phyloP scores from a whole-genome alignment of 148 eudicot species.

The Rhododendron vialii region DNA sequence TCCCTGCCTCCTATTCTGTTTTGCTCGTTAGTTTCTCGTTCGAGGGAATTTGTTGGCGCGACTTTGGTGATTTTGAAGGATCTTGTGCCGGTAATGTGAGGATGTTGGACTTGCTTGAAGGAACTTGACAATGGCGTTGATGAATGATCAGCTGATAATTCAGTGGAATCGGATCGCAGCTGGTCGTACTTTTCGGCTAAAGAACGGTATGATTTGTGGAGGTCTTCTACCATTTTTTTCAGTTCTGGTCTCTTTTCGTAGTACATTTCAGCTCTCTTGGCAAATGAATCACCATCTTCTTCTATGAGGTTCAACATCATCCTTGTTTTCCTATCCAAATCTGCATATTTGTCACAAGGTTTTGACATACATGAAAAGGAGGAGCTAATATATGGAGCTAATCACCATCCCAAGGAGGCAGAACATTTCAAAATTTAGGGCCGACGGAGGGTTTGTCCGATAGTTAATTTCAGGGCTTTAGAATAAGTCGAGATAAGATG shows the following conservation, averaged over 20 bases:
- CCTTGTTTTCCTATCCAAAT: slow-evolving; percentile 18
- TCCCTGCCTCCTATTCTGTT: background rate
- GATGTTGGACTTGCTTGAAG: background rate
- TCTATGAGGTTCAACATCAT: slow-evolving; percentile 13
- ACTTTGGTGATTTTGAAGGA: background rate
- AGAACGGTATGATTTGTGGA: slow-evolving; percentile 18
- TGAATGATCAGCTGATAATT: background rate
- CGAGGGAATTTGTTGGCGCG: background rate
- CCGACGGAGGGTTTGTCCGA: background rate
- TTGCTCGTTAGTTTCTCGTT: background rate
- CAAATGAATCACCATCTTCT: slow-evolving; percentile 26
- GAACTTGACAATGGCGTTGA: background rate
- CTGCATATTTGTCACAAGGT: slow-evolving; percentile 8
- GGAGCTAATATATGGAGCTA: background rate
- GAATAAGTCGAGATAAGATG: background rate
- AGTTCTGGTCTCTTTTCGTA: slow-evolving; percentile 22
- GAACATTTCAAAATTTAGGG: no score
- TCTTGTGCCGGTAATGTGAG: background rate
- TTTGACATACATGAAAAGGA: background rate
- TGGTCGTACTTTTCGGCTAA: slow-evolving; percentile 23
- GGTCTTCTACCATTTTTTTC: slow-evolving; percentile 15
- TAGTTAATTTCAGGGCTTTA: no score
- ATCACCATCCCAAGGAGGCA: background rate
- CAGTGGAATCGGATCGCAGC: slow-evolving; percentile 1
- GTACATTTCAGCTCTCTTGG: slow-evolving; percentile 24